Evolutionary conservation across 108 stramenopile genomes (phyloP), one percentile per base, ranked within the genome.

Genomic region (Pseudonitzschia multiseries): DNA sequence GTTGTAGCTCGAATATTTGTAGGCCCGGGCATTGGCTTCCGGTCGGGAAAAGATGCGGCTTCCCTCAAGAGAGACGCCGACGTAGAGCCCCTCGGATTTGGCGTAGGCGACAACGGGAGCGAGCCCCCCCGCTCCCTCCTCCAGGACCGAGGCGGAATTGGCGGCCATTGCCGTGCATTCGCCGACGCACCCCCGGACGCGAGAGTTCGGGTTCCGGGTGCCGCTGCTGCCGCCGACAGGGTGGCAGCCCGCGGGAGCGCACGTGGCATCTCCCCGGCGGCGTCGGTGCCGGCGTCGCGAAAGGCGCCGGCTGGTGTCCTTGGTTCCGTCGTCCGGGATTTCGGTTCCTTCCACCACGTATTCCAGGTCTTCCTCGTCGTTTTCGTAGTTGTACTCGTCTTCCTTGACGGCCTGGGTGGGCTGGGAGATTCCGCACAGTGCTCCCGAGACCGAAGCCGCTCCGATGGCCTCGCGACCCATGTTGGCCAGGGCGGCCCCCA

Each of bases 91-190:
- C 74, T 93, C 89, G 5, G 85, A 87, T 67, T 87, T 92, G 57
- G 93, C 90, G 65, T 96, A 96, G 17, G 96, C 92, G 28, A 93
- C 89, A 70, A 95, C 87, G 0, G 94, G 92, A 17, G 91, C 87
- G 57, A 91, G 76, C 22, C 81, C 87, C 13, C 52, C 76, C 33
- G 22, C 42, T n/a, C 42, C 46, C 13, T 27, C 66, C 22, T 43
- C 66, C 44, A 40, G 59, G 31, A 36, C 46, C 46, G 17, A 1
- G 44, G 33, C 17, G 18, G 29, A 18, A 18, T 14, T 18, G 17
- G 17, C 18, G 4, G 46, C 46, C 13, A 48, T 3, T 2, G 17
- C 46, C 46, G 46, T 8, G 46, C 46, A 48, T 18, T 48, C 46
- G 8, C 46, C 46, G 9, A 18, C 46, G 46, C 46, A 48, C 2